Evolutionary conservation across 805 yeast genomes (phyloP).

Genomic region (Clavispora phyllophila): DNA sequence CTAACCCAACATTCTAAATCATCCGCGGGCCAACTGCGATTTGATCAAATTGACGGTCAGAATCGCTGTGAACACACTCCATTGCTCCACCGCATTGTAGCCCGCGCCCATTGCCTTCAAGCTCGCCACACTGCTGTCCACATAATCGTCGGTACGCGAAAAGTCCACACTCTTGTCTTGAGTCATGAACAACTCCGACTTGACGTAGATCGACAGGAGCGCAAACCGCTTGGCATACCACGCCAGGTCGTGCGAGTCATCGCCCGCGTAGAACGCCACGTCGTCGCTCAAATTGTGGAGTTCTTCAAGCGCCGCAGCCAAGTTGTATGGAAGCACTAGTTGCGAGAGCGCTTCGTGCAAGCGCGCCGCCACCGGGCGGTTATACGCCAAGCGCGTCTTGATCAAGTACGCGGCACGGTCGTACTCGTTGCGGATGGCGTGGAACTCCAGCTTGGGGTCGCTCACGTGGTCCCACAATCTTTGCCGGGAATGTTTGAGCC

Average conservation of each 20-base stretch:
- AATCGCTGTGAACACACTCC: slow-evolving; percentile 65
- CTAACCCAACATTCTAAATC: no score
- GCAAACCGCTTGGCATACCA: slow-evolving; percentile 90
- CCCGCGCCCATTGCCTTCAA: slow-evolving; percentile 53
- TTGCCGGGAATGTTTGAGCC: slow-evolving; percentile 42
- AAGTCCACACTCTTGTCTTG: slow-evolving; percentile 60
- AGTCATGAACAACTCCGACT: slow-evolving; percentile 75
- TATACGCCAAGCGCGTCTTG: slow-evolving; percentile 47
- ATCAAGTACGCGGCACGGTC: slow-evolving; percentile 42
- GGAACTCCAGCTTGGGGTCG: slow-evolving; percentile 20
- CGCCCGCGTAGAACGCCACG: slow-evolving; percentile 74
- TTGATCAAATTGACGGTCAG: slow-evolving; percentile 62
- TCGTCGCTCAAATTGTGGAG: slow-evolving; percentile 79
- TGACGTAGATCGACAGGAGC: slow-evolving; percentile 64
- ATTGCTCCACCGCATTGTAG: slow-evolving; percentile 66
- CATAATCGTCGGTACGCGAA: slow-evolving; percentile 57
- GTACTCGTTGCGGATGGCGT: slow-evolving; percentile 27
- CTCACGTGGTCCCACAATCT: slow-evolving; percentile 27
- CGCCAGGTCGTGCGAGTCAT: slow-evolving; percentile 70
- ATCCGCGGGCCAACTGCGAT: slow-evolving; percentile 65
- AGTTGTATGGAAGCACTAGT: slow-evolving; percentile 60
- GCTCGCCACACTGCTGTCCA: slow-evolving; percentile 51
- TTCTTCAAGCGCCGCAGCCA: slow-evolving; percentile 55
- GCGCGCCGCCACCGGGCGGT: slow-evolving; percentile 41
- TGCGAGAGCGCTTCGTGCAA: slow-evolving; percentile 52